A percentile compares a stretch with the other conserved stretches of the same genome.
Conservation (phyloP, 2,329 filamentous ascomycete species). For the Aschersonia sp. region DNA sequence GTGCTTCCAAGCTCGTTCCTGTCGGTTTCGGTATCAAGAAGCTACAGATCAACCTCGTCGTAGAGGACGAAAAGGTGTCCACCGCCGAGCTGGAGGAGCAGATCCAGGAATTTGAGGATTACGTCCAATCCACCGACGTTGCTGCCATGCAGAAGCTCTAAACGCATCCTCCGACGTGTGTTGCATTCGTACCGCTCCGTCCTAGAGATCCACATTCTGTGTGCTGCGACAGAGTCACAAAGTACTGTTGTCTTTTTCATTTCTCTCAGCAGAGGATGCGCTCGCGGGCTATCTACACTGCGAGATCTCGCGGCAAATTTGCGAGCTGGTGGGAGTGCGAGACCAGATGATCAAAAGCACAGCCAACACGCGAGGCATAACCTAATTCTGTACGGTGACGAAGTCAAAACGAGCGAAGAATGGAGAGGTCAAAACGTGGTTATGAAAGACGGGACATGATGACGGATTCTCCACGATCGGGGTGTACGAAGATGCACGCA, state of each 20-base stretch:
- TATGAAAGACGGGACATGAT: not conserved
- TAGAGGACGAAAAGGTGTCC: slow-evolving; percentile 95
- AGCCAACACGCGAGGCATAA: too few relatives aligned
- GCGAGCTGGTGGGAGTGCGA: too few relatives aligned
- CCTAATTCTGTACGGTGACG: too few relatives aligned
- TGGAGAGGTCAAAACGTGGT: too few relatives aligned
- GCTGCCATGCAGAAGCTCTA: slow-evolving; percentile 90
- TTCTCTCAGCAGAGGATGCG: too few relatives aligned
- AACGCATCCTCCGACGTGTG: slow-evolving; percentile 11
- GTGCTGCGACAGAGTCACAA: too few relatives aligned
- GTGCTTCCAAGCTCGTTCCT: slow-evolving; percentile 74
- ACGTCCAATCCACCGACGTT: slow-evolving; percentile 89
- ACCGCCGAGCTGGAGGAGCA: slow-evolving; percentile 73
- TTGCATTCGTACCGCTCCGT: not conserved
- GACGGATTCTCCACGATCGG: not conserved
- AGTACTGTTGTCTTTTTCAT: too few relatives aligned
- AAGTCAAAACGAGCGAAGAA: too few relatives aligned
- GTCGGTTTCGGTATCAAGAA: slow-evolving; percentile 98
- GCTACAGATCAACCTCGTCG: slow-evolving; percentile 94
- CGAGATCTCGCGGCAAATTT: too few relatives aligned
- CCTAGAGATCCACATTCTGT: not conserved
- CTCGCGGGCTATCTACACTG: too few relatives aligned
- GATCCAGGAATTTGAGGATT: slow-evolving; percentile 77
- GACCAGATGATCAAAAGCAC: too few relatives aligned
- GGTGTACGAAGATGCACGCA: not conserved